These are phyloP conservation scores for Catenaria anguillulae DNA, from an alignment of 371 early-diverging fungal species.

Conservation along the genomic window DNA sequence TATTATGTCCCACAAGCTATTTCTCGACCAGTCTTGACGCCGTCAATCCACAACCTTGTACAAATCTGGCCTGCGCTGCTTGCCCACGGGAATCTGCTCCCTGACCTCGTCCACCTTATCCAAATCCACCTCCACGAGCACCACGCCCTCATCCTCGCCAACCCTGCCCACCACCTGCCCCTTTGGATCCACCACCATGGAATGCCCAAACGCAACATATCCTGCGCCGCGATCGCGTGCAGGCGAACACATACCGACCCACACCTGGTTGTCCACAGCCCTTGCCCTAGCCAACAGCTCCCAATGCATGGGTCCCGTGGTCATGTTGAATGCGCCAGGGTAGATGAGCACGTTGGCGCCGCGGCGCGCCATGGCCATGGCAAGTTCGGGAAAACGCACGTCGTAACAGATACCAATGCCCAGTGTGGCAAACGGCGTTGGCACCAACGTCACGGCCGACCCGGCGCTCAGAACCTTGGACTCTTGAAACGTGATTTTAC, in stretches of 20 bases:
- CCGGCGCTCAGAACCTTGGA: slow-evolving; percentile 71
- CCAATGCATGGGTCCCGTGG: slow-evolving; percentile 91
- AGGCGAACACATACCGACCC: slow-evolving; percentile 83
- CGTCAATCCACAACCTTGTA: no score
- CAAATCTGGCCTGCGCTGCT: no score
- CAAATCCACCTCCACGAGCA: slow-evolving; percentile 65
- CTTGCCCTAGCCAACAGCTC: slow-evolving; percentile 77
- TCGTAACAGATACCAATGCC: slow-evolving; percentile 95
- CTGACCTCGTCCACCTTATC: no score
- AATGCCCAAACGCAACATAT: slow-evolving; percentile 92
- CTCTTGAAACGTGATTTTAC: slow-evolving; percentile 80
- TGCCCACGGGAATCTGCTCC: no score
- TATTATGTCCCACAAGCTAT: no score
- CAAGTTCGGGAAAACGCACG: slow-evolving; percentile 87
- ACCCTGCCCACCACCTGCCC: slow-evolving; percentile 50
- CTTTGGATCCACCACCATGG: slow-evolving; percentile 74
- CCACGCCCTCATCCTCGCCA: slow-evolving; percentile 63
- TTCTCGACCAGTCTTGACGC: no score
- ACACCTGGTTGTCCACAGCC: slow-evolving; percentile 54
- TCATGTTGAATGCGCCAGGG: slow-evolving; percentile 70
- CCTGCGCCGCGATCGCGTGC: slow-evolving; percentile 58
- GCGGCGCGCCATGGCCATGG: slow-evolving; percentile 39
- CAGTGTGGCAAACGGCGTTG: slow-evolving; percentile 68
- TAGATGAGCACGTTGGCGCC: slow-evolving; percentile 69
- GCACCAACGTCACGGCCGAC: slow-evolving; percentile 49